phyloP scores from a whole-genome alignment of 2,329 filamentous ascomycete genomes.

The Cordyceps pruinosa region DNA sequence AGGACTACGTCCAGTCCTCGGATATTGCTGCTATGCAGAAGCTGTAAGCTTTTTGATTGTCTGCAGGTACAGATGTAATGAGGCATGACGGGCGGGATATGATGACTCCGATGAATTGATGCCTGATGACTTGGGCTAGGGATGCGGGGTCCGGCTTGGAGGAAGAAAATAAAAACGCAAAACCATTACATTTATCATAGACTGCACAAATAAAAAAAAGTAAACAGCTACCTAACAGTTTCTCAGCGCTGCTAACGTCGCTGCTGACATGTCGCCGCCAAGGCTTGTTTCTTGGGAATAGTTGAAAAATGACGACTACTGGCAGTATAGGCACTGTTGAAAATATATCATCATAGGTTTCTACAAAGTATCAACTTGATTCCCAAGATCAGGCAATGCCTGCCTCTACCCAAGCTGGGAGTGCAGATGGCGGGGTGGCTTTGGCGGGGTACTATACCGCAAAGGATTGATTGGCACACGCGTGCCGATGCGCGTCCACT shows the following conservation, averaged over 20 bases:
- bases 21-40: conserved; percentile 18
- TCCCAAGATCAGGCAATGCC: no score
- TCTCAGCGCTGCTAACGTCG: neutral
- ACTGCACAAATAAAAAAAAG: conserved; percentile 10
- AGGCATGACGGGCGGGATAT: conserved; percentile 26
- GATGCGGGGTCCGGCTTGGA: conserved; percentile 14
- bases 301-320: neutral
- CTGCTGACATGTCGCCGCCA: neutral
- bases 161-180: conserved; percentile 1
- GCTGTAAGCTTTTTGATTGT: conserved; percentile 14
- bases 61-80: conserved; percentile 22
- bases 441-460: conserved; percentile 16
- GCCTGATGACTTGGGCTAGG: conserved; percentile 12
- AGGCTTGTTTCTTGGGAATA: neutral
- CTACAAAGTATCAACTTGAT: neutral
- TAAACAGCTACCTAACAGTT: conserved; percentile 1
- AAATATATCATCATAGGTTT: no score
- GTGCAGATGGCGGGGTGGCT: neutral
- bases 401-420: neutral
- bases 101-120: conserved; percentile 20
- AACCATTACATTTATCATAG: conserved; percentile 14
- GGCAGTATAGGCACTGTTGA: neutral
- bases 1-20: conserved; percentile 78
- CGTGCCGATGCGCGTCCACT: conserved; percentile 11
- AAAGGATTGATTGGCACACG: conserved; percentile 14